Base-by-base conservation (phyloP, 768 basidiomycete genomes). In the Rossbeevera mucosa region DNA sequence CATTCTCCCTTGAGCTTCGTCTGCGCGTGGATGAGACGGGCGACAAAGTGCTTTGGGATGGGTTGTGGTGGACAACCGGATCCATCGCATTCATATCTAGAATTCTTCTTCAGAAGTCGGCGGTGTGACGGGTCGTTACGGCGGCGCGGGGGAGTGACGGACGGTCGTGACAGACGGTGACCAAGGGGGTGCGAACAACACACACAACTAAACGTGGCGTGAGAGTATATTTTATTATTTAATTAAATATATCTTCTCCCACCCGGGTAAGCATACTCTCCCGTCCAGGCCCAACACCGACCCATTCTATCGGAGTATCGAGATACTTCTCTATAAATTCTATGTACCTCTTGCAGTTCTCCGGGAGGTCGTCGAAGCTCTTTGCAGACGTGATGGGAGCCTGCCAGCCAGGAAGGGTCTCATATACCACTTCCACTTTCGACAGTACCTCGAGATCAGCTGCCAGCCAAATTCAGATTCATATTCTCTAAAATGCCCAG, bases 371-470 rank as follows among this genome's bases (percentile, higher is more conserved):
- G 9, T 84, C 83, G 66, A 85, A 95, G 44, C 75, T 74, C 36
- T 67, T 82, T 56, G 74, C 71, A 0, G 78, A 65, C 44, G 79
- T 79, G 64, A 97, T 97, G 36, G 84, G 79, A 9, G 78, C 70
- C 67, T 93, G 77, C 96, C 96, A 99, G 18, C 96, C 96, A 4
- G 93, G 88, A 0, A 99, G 74, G 4, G 88, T 93, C 50, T 83
- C 81, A 71, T 98, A 98, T 55, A 80, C 78, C 22, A 98, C 96
- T 40, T 91, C 80, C 7, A 92, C 91, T 47, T 76, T 75, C 7
- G 78, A 85, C 36, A 98, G 79, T 24, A 83, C 66, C 44, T 91
- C 92, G 44, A 98, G 78, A 70, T 98, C 85, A 58, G 96, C 95
- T 89, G 60, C 18, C 38, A 21, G 12, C 29, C 7, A 47, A 41